Conservation (phyloP, 2,329 filamentous ascomycete species). For the Penicillium sp. region DNA sequence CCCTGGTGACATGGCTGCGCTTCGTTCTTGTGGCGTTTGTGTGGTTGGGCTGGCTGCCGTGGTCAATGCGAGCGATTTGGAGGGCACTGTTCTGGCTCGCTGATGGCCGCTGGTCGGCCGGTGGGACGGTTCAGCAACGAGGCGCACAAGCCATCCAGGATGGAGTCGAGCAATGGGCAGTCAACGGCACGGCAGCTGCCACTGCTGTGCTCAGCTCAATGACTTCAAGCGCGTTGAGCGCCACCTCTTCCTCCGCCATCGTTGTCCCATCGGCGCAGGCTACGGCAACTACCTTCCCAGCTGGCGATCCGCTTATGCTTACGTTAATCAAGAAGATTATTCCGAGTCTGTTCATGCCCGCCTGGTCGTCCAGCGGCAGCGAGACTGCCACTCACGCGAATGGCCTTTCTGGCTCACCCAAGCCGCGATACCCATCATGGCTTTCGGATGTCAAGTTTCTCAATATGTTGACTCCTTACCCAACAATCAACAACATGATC, state of each 20-base stretch:
- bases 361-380: conserved; percentile 31
- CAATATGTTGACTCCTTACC: conserved; percentile 63
- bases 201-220: conserved; percentile 29
- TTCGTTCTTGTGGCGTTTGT: conserved; percentile 77
- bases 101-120: conserved; percentile 67
- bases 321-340: conserved; percentile 49
- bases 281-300: conserved; percentile 45
- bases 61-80: conserved; percentile 89
- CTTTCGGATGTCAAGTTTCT: conserved; percentile 63
- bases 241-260: conserved; percentile 26
- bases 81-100: conserved; percentile 92
- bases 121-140: conserved; percentile 27
- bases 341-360: conserved; percentile 36
- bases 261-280: conserved; percentile 38
- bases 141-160: conserved; percentile 18
- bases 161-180: conserved; percentile 24
- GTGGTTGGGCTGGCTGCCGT: conserved; percentile 87
- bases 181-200: conserved; percentile 32
- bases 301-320: conserved; percentile 50
- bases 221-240: conserved; percentile 27
- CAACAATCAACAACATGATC: conserved; percentile 73
- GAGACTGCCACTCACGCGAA: conserved; percentile 28
- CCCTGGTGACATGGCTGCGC: conserved; percentile 75
- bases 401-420: conserved; percentile 32
- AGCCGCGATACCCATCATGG: conserved; percentile 48